Conservation (phyloP, 495 filamentous ascomycete species). For the Melanomma pulvis-pyrius region DNA sequence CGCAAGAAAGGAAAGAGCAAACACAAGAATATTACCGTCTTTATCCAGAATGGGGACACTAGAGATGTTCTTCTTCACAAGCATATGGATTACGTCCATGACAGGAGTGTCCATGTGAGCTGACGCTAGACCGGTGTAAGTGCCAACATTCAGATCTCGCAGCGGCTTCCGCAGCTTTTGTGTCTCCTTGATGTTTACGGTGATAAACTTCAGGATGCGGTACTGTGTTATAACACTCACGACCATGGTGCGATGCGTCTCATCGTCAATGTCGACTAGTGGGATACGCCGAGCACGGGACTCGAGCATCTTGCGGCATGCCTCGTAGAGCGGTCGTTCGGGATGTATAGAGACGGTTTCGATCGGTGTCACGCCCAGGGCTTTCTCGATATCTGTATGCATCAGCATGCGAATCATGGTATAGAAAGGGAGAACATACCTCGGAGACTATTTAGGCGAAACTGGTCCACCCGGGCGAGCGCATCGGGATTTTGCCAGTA, state of each 20-base stretch:
- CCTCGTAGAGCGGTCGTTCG: slow-evolving; percentile 86
- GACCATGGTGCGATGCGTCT: slow-evolving; percentile 89
- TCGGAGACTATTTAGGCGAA: slow-evolving; percentile 88
- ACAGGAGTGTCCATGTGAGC: slow-evolving; percentile 91
- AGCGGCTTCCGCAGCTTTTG: slow-evolving; percentile 86
- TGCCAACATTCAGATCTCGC: slow-evolving; percentile 79
- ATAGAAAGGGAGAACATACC: slow-evolving; percentile 54
- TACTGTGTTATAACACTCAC: slow-evolving; percentile 98
- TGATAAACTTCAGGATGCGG: slow-evolving; percentile 96
- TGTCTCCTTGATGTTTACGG: slow-evolving; percentile 92
- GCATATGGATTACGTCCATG: slow-evolving; percentile 91
- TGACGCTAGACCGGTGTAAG: slow-evolving; percentile 77
- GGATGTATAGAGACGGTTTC: slow-evolving; percentile 97
- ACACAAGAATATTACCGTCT: slow-evolving; percentile 57
- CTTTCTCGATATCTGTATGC: slow-evolving; percentile 82
- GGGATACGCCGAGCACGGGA: slow-evolving; percentile 92
- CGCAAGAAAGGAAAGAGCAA: background rate
- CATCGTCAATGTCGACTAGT: slow-evolving; percentile 90
- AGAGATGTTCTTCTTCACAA: slow-evolving; percentile 91
- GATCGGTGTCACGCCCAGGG: slow-evolving; percentile 84
- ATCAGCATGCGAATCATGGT: slow-evolving; percentile 4
- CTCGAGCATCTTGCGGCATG: slow-evolving; percentile 90
- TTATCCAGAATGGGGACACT: slow-evolving; percentile 91
- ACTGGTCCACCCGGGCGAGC: slow-evolving; percentile 86
- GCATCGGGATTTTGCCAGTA: slow-evolving; percentile 97